Evolutionary conservation across 2,329 filamentous ascomycete genomes (phyloP), one percentile per base, ranked within the genome.

Genomic region (Pyrenochaeta sp.): DNA sequence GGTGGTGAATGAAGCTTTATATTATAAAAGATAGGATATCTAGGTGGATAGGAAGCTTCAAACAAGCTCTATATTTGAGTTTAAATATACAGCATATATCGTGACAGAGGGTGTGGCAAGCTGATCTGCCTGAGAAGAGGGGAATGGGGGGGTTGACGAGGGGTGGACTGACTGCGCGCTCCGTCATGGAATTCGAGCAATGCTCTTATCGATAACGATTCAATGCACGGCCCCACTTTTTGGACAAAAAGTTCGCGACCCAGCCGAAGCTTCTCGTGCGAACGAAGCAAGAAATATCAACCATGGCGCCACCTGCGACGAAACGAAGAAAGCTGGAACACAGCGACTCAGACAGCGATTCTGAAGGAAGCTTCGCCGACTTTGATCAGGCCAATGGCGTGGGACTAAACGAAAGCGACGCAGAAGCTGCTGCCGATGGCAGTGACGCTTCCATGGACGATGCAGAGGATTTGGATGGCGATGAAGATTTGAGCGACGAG

Each of bases 291-390:
- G 52, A 43, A 39, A 54, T 47, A 37, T 58, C 45, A 44, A 68
- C 44, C 45, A 77, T 76, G 74, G 67, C 68, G 47, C 64, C 67
- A 33, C 74, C 72, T 45, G 72, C 73, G 33, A 72, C 74, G 4
- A 82, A 83, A 63, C 71, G 79, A 63, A 78, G 81, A 64, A 82
- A 81, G 65, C 66, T 82, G 30, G 78, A 77, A 58, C 74, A 78
- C 56, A 68, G 64, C 48, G 71, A 57, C 53, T 66, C 60, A 39
- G 69, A 71, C 51, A 66, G 49, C 21, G 54, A 64, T 11, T 71
- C 66, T 18, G 66, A 71, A 48, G 58, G 54, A 0, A 66, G 64
- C 51, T 66, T 71, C 51, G 61, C 61, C 6, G 61, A 62, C 14
- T 62, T 63, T n/a, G 64, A 63, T 39, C 56, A 64, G 17, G 15